Evolutionary conservation across 768 basidiomycete species (phyloP).

Genomic region (Asterophora lycoperdoides): DNA sequence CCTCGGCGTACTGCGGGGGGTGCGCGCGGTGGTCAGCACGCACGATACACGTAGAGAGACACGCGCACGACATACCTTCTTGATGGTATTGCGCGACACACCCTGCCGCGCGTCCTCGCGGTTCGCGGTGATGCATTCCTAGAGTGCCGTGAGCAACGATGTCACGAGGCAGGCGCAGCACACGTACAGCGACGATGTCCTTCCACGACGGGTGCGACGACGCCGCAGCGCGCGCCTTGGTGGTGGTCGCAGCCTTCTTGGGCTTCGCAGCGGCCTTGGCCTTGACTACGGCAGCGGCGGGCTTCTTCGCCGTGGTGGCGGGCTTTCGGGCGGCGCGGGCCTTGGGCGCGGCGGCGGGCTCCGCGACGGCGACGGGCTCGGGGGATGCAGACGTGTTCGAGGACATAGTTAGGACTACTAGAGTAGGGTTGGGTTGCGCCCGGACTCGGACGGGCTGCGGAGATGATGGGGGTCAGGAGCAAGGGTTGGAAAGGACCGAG

Average conservation of each 20-base stretch:
- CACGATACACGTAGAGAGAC: not conserved
- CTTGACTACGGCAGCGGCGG: conserved; percentile 10
- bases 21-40: conserved; percentile 12
- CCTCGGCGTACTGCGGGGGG: conserved; percentile 65
- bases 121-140: conserved; percentile 72
- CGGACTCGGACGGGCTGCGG: not conserved
- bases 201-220: conserved; percentile 48
- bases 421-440: conserved; percentile 12
- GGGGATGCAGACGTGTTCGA: conserved; percentile 24
- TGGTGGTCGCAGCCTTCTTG: conserved; percentile 29
- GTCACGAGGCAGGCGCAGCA: not conserved
- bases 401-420: conserved; percentile 14
- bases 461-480: conserved; percentile 8
- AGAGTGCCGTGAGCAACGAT: no score
- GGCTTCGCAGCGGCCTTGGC: conserved; percentile 19
- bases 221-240: conserved; percentile 22
- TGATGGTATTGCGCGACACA: conserved; percentile 74
- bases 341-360: conserved; percentile 15
- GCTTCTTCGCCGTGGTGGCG: conserved; percentile 17
- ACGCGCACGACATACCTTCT: conserved; percentile 55
- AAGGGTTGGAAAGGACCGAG: conserved; percentile 20
- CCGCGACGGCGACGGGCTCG: conserved; percentile 16
- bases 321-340: conserved; percentile 19
- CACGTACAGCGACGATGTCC: conserved; percentile 47
- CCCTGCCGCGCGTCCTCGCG: conserved; percentile 65